phyloP scores from a whole-genome alignment of 371 early-diverging fungal genomes.

The Lichtheimia hyalospora region DNA sequence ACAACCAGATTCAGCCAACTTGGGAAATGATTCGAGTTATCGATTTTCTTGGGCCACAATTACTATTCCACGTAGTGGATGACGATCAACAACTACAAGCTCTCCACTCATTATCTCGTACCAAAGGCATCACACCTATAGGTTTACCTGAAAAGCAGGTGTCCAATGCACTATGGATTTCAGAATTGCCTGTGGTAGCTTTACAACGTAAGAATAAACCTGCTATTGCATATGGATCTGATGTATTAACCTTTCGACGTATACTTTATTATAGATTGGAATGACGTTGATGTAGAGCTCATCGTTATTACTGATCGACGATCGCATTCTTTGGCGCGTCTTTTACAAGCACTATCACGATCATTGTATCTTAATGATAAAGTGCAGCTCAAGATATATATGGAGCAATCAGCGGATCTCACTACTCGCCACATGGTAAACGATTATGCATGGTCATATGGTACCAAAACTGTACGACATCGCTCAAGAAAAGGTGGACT shows the following conservation, averaged over 20 bases:
- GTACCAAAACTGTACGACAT: conserved; percentile 51
- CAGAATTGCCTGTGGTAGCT: neutral
- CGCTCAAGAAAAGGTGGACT: conserved; percentile 62
- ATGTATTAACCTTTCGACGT: neutral
- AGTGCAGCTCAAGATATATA: conserved; percentile 49
- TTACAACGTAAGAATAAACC: neutral
- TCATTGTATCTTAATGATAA: conserved; percentile 53
- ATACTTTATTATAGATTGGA: conserved; percentile 9
- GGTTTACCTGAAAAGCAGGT: neutral
- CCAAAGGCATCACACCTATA: neutral
- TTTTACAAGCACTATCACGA: conserved; percentile 42
- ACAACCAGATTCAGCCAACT: too few species aligned
- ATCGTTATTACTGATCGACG: conserved; percentile 61
- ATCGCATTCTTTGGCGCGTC: conserved; percentile 55
- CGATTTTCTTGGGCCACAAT: too few species aligned
- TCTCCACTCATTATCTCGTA: too few species aligned
- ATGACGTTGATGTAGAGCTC: conserved; percentile 2
- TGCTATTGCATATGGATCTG: neutral
- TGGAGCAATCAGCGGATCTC: conserved; percentile 58
- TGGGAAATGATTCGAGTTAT: too few species aligned
- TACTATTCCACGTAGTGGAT: too few species aligned
- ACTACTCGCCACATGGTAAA: conserved; percentile 45
- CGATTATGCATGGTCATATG: conserved; percentile 47
- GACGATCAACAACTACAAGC: too few species aligned
- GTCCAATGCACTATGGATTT: neutral